Percentiles rank a stretch among this genome's conserved stretches.
Evolutionary conservation across 2,329 filamentous ascomycete species (phyloP).

Genomic region (Leptodontidium sp.): DNA sequence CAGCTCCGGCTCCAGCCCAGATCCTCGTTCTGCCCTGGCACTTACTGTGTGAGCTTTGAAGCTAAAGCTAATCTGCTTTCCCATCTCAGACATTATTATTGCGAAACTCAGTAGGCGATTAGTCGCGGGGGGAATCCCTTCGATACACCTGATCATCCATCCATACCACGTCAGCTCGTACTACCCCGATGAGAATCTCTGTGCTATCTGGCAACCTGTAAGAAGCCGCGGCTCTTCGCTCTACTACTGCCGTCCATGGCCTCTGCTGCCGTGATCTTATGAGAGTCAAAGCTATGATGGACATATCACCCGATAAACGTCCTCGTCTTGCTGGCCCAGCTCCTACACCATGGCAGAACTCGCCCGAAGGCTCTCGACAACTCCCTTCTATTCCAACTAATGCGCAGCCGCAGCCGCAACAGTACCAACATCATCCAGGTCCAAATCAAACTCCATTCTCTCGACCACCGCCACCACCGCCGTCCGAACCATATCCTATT

Average conservation of each 20-base stretch:
- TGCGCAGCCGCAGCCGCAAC: conserved; percentile 40
- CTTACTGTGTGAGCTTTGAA: neutral
- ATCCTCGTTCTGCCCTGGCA: conserved; percentile 19
- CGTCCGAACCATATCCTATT: conserved; percentile 47
- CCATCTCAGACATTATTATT: conserved; percentile 23
- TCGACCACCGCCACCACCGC: conserved; percentile 28
- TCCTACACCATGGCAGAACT: conserved; percentile 53
- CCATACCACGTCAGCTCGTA: conserved; percentile 43
- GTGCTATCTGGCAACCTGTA: conserved; percentile 45
- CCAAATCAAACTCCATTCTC: conserved; percentile 39
- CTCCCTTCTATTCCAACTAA: conserved; percentile 46
- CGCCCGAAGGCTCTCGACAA: conserved; percentile 55
- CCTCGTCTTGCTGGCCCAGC: conserved; percentile 60
- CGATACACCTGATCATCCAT: conserved; percentile 35
- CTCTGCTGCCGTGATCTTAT: conserved; percentile 46
- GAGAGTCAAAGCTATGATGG: conserved; percentile 58
- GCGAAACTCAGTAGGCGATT: conserved; percentile 27
- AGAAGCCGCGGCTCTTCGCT: conserved; percentile 42
- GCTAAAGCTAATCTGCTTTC: conserved; percentile 33
- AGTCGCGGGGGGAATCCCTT: conserved; percentile 35
- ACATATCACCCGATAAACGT: conserved; percentile 68
- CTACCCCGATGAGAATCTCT: conserved; percentile 40
- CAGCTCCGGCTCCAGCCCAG: neutral
- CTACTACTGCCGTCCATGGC: conserved; percentile 49
- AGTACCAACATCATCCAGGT: conserved; percentile 37